A percentile compares a stretch with the other conserved stretches of the same genome.
These are phyloP conservation scores for Phytophthora cactorum DNA, from an alignment of 352 stramenopile genomes.

Conservation along the genomic window DNA sequence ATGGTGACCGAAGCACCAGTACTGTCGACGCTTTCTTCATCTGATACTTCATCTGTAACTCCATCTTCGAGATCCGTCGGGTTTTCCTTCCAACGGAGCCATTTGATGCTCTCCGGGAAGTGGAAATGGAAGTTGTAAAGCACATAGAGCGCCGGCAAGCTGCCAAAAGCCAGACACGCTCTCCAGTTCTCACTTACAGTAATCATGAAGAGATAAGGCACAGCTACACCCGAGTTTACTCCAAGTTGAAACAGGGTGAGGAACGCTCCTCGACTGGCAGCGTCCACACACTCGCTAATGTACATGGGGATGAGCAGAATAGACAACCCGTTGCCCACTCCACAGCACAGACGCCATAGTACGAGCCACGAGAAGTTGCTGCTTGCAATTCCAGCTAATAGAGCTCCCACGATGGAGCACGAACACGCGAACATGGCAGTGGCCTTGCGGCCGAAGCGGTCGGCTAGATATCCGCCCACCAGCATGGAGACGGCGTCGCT, in stretches of 20 bases:
- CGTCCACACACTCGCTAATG: conserved; percentile 84
- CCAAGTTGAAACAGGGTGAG: conserved; percentile 85
- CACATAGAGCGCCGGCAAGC: conserved; percentile 75
- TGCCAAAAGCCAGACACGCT: conserved; percentile 74
- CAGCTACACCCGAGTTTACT: conserved; percentile 74
- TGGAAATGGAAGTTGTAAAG: conserved; percentile 76
- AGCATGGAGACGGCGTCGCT: conserved; percentile 86
- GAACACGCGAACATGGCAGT: conserved; percentile 76
- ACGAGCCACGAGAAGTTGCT: conserved; percentile 67
- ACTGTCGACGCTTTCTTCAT: conserved; percentile 42
- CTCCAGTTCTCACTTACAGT: conserved; percentile 78
- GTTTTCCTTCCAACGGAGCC: conserved; percentile 76
- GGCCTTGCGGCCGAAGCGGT: conserved; percentile 73
- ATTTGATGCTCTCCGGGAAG: conserved; percentile 84
- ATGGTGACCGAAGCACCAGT: conserved; percentile 2
- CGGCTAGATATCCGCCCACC: conserved; percentile 68
- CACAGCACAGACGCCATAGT: conserved; percentile 72
- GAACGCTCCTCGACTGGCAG: conserved; percentile 64
- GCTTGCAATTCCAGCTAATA: conserved; percentile 62
- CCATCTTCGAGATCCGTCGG: conserved; percentile 54
- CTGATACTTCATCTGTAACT: conserved; percentile 30
- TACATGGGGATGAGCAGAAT: conserved; percentile 91
- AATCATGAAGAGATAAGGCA: conserved; percentile 88
- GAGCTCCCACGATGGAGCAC: conserved; percentile 72
- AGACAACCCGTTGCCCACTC: conserved; percentile 83